Evolutionary conservation across 2,329 filamentous ascomycete species (phyloP).

Genomic region (Alternaria burnsii): DNA sequence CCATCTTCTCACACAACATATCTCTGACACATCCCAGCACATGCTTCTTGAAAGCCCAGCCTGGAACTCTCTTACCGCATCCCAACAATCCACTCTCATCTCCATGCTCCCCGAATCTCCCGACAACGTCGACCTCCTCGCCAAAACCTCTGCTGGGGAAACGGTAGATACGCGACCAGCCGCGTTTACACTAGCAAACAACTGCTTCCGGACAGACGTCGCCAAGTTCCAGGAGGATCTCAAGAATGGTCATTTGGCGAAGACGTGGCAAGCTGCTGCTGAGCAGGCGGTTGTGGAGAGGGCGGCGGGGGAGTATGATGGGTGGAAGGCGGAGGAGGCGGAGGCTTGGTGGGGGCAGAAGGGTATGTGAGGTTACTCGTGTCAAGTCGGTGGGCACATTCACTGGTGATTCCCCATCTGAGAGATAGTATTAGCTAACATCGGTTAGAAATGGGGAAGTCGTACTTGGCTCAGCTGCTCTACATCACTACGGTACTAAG

Average conservation of each 20-base stretch:
- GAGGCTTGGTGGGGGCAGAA: slow-evolving; percentile 68
- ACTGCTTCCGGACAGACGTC: slow-evolving; percentile 62
- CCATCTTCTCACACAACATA: not conserved
- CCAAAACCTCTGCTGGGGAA: slow-evolving; percentile 23
- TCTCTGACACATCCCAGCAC: slow-evolving; percentile 28
- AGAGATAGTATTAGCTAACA: too few species aligned
- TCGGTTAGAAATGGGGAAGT: too few species aligned
- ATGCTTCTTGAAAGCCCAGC: slow-evolving; percentile 41
- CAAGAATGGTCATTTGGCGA: slow-evolving; percentile 63
- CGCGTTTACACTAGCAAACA: slow-evolving; percentile 43
- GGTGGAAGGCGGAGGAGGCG: slow-evolving; percentile 62
- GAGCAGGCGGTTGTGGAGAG: slow-evolving; percentile 62
- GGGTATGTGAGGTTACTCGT: slow-evolving; percentile 40
- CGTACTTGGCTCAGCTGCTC: too few species aligned
- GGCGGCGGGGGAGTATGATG: slow-evolving; percentile 64
- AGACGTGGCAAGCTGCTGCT: slow-evolving; percentile 65
- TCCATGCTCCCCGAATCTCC: slow-evolving; percentile 39
- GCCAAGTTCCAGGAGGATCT: slow-evolving; percentile 66
- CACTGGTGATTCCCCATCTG: too few species aligned
- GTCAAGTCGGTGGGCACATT: too few species aligned
- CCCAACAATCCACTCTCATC: slow-evolving; percentile 34
- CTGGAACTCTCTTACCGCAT: slow-evolving; percentile 39
- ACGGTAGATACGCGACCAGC: slow-evolving; percentile 29
- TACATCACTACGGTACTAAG: rapidly evolving
- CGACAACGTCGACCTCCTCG: slow-evolving; percentile 17